Evolutionary conservation across 179 eudicot genomes (phyloP), one percentile per base, ranked within the genome.

Genomic region (Heliamphora ciliata): DNA sequence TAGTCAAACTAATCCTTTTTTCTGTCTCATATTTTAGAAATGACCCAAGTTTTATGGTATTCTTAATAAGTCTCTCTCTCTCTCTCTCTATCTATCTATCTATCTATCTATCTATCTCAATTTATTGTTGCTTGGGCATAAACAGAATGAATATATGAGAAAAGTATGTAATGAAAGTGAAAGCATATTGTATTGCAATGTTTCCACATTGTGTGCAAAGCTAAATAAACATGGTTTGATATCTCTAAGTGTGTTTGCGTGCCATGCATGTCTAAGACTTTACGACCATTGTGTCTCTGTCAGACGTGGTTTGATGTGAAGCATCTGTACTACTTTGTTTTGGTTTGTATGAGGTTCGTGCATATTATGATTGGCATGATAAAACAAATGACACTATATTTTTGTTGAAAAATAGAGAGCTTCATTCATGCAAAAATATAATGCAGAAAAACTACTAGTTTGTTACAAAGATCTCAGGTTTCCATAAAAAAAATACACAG

Each of bases 251-350:
- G 56, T 63, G 56, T 63, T n/a, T 46, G 21, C 60, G 31, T 77
- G 17, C 80, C 10, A 48, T 63, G 56, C 80, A 40, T 78, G 31
- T 17, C 56, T 48, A 46, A 10, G 75, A 31, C 40, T 31, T 1
- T 31, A 31, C 40, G 40, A 31, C 75, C 75, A 71, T 72, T 15
- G 2, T 47, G 2, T 47, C 4, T 54, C 5, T 63, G 58, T 78
- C 60, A 58, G 15, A 18, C 4, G 7, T 18, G 51, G 79, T 76
- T 76, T 74, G 44, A 52, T 74, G 77, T 31, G 77, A 52, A 52
- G 46, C 21, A 74, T 54, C 56, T 74, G 61, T 18, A 47, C 47
- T 21, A 4, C 46, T 52, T 52, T 9, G 76, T 73, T 50, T 73
- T 50, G 11, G 13, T 73, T 71, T 73, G 58, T 73, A 8, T 3